Evolutionary conservation across 116 monocot genomes (phyloP).

Genomic region (Phalaenopsis hybrid): DNA sequence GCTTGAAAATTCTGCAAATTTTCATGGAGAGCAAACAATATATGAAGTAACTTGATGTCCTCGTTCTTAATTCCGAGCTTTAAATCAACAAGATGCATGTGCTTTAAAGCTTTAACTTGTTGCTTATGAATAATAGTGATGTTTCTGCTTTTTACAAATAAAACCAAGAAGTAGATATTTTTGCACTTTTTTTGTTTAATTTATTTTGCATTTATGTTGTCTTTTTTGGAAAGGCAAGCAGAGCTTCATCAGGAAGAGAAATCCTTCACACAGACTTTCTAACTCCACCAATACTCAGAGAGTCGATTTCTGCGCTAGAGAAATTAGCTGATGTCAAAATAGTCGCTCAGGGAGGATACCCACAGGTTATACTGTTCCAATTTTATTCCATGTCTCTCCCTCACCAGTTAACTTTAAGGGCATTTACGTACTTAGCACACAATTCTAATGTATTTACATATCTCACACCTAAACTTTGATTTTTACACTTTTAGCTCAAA

Average conservation of each 20-base stretch:
- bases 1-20: too few relatives aligned
- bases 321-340: constrained; percentile 64
- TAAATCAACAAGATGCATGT: too few relatives aligned
- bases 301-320: constrained; percentile 49
- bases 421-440: too few relatives aligned
- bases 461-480: too few relatives aligned
- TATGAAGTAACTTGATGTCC: too few relatives aligned
- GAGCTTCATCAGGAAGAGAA: constrained; percentile 71
- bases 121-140: not conserved
- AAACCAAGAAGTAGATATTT: not conserved
- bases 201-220: not conserved
- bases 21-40: too few relatives aligned
- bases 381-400: too few relatives aligned
- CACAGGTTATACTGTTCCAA: constrained; percentile 35
- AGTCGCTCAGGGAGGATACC: constrained; percentile 84
- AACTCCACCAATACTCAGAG: constrained; percentile 70
- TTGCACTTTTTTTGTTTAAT: not conserved
- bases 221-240: constrained; percentile 36
- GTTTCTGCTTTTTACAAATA: not conserved
- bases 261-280: constrained; percentile 79
- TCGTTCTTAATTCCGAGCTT: too few relatives aligned
- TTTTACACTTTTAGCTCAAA: too few relatives aligned
- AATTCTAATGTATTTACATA: too few relatives aligned
- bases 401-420: too few relatives aligned
- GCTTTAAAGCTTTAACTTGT: not conserved